Base-by-base conservation (phyloP, 1,284 basidiomycete species). In the Boletellus dicymbophilus region DNA sequence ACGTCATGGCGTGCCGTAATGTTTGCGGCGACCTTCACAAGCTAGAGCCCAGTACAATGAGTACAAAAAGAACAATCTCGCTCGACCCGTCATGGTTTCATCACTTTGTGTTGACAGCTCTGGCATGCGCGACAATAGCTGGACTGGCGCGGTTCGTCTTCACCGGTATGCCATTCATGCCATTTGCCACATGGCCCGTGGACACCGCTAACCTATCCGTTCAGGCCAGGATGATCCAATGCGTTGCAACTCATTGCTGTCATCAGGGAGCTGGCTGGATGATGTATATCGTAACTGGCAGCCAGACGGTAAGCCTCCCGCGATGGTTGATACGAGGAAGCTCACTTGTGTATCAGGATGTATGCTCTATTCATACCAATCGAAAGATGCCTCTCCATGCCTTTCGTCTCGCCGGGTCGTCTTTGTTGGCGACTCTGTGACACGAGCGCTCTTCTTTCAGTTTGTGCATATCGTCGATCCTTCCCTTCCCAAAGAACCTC, bases 371-470 rank as follows among this genome's bases (percentile, higher is more conserved):
- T 62, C 73, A 12, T 91, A 91, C 63, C 74, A 74, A 47, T 64
- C 79, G 6, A 70, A 70, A 16, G 81, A 89, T 50, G 74, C 78
- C 30, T 64, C 72, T 16, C 60, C 66, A 13, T 90, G 88, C 60
- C 67, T 90, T 21, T 63, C 66, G 20, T 74, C 76, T 13, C 74
- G 77, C 55, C 74, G 75, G 11, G 74, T 91, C 23, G 71, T 90
- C 42, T 95, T 95, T 65, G 75, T 90, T 36, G 93, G 93, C n/a
- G 93, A 95, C 69, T 93, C 91, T 20, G 81, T 88, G 38, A 86
- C 90, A 13, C 78, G 93, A 38, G 80, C 82, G 49, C 73, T 95
- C 12, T 95, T 86, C 73, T 94, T 89, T 68, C 81, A 89, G 43
- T 75, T 87, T 43, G 79, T 82, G 13, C 77, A 85, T 46, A 62